phyloP scores from a whole-genome alignment of 2,329 filamentous ascomycete genomes.

The Hymenoscyphus fraxineus region DNA sequence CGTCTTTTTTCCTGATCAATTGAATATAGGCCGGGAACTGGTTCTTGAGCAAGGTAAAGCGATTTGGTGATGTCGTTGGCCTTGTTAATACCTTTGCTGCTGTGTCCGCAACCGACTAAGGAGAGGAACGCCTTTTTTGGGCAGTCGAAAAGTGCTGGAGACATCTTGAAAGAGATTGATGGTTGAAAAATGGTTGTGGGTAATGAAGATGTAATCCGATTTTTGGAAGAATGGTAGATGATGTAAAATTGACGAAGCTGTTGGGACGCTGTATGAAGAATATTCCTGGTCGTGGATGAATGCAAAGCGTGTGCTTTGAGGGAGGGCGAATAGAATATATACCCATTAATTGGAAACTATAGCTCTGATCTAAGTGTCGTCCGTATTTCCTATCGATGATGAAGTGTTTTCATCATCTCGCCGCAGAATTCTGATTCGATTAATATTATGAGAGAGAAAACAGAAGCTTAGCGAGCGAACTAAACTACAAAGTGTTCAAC shows the following conservation, averaged over 20 bases:
- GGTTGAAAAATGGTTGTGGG: not conserved
- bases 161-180: not conserved
- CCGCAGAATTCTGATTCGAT: not conserved
- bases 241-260: not conserved
- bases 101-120: not conserved
- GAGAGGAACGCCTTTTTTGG: not conserved
- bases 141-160: not conserved
- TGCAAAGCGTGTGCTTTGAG: not conserved
- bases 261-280: not conserved
- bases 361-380: not conserved
- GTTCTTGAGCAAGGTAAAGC: slow-evolving; percentile 14
- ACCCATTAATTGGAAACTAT: not conserved
- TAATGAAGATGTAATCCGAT: not conserved
- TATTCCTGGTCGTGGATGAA: not conserved
- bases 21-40: slow-evolving; percentile 23
- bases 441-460: too few relatives aligned
- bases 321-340: not conserved
- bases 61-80: not conserved
- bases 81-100: not conserved
- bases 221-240: not conserved
- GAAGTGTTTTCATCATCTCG: not conserved
- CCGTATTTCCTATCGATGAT: not conserved
- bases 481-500: not conserved
- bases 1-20: slow-evolving; percentile 9
- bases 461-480: not conserved